A percentile compares a stretch with the other conserved stretches of the same genome.
Conservation (phyloP, 2,329 filamentous ascomycete genomes). For the Diaporthe vaccinii region DNA sequence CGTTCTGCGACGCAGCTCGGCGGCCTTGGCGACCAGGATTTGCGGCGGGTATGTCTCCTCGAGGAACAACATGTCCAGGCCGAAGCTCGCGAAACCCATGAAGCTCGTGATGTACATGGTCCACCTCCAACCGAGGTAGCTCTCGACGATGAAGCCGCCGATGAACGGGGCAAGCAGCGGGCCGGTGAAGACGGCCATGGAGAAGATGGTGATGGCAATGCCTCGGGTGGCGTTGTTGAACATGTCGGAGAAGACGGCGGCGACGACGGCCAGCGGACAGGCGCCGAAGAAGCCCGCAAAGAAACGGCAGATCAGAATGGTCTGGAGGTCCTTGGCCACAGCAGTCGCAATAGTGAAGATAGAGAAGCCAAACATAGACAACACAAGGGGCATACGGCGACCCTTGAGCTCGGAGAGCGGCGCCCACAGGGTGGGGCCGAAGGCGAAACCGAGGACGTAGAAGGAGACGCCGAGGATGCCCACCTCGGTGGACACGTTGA, state of each 20-base stretch:
- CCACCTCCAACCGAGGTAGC: constrained; percentile 79
- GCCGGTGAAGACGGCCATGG: constrained; percentile 75
- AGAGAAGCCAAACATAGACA: constrained; percentile 78
- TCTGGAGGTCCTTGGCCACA: constrained; percentile 76
- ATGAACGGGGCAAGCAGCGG: constrained; percentile 77
- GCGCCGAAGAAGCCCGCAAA: constrained; percentile 81
- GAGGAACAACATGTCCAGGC: constrained; percentile 72
- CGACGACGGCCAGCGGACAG: constrained; percentile 76
- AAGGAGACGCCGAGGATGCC: constrained; percentile 75
- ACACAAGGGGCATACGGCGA: constrained; percentile 71
- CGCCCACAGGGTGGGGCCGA: constrained; percentile 79
- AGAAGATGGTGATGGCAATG: constrained; percentile 69
- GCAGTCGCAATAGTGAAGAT: constrained; percentile 76
- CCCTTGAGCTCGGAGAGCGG: constrained; percentile 81
- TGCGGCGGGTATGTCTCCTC: constrained; percentile 79
- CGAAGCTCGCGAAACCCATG: constrained; percentile 73
- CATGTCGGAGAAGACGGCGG: constrained; percentile 80
- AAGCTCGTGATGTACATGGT: constrained; percentile 75
- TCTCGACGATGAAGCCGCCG: constrained; percentile 75
- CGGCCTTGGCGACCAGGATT: constrained; percentile 72
- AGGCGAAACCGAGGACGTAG: constrained; percentile 80
- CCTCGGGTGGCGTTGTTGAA: constrained; percentile 75
- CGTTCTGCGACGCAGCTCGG: constrained; percentile 72
- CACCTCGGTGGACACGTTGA: constrained; percentile 72
- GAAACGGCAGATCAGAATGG: constrained; percentile 79